Percentiles rank a stretch among this genome's conserved stretches.
These are phyloP conservation scores for Angomonas deanei DNA, from an alignment of 208 protist genomes.

Conservation along the genomic window DNA sequence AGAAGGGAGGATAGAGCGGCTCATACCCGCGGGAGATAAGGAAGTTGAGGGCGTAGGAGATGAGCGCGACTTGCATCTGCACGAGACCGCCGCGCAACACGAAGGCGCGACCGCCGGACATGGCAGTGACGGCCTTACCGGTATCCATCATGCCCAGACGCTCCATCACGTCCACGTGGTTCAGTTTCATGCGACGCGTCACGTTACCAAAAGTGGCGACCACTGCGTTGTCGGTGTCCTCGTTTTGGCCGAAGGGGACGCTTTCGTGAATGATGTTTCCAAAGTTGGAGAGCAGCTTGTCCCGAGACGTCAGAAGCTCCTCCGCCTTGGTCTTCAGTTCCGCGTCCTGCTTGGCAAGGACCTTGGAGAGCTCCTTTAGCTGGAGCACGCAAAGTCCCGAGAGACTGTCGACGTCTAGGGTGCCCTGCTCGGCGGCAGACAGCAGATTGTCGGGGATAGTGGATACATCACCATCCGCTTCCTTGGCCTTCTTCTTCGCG, in stretches of 20 bases:
- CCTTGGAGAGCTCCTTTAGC: slow-evolving; percentile 87
- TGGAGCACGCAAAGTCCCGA: slow-evolving; percentile 74
- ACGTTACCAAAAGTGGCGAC: slow-evolving; percentile 85
- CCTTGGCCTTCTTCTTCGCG: slow-evolving; percentile 91
- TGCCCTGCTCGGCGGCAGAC: slow-evolving; percentile 41
- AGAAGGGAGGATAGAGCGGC: slow-evolving; percentile 98
- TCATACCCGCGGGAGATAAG: slow-evolving; percentile 90
- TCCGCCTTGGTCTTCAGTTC: slow-evolving; percentile 58
- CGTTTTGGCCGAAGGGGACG: slow-evolving; percentile 93
- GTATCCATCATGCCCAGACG: slow-evolving; percentile 89
- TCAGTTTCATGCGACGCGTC: slow-evolving; percentile 58
- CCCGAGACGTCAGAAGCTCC: slow-evolving; percentile 54
- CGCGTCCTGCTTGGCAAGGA: slow-evolving; percentile 47
- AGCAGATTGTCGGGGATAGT: slow-evolving; percentile 60
- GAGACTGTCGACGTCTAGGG: slow-evolving; percentile 52
- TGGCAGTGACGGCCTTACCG: slow-evolving; percentile 68
- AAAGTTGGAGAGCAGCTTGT: slow-evolving; percentile 79
- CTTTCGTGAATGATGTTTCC: slow-evolving; percentile 97
- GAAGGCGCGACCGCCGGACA: slow-evolving; percentile 96
- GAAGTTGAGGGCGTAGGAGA: slow-evolving; percentile 97
- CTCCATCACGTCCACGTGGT: slow-evolving; percentile 93
- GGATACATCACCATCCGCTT: slow-evolving; percentile 65
- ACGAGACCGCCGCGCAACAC: slow-evolving; percentile 97
- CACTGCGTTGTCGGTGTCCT: slow-evolving; percentile 91
- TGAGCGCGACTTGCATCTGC: slow-evolving; percentile 96